Conservation (phyloP, 805 yeast genomes). For the Nakazawaea anatomiae region DNA sequence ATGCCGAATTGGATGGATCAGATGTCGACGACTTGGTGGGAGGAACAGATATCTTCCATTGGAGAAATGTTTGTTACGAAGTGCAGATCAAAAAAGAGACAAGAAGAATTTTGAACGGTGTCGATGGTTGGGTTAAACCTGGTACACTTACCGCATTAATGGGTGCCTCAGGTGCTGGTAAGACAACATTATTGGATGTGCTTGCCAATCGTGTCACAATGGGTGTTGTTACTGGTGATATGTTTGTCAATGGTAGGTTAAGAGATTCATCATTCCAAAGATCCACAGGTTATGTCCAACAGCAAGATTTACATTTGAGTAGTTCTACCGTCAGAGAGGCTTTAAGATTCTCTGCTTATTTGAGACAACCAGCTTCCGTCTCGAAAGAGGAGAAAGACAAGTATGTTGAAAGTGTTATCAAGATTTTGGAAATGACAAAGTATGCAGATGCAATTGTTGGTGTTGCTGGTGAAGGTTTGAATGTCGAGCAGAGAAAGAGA, state of each 20-base stretch:
- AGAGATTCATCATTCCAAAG: conserved; percentile 65
- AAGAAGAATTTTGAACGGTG: conserved; percentile 35
- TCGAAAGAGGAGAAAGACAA: conserved; percentile 31
- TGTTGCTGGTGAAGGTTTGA: conserved; percentile 31
- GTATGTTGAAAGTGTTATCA: conserved; percentile 37
- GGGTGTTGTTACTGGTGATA: conserved; percentile 69
- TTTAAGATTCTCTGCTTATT: conserved; percentile 33
- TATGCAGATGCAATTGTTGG: conserved; percentile 42
- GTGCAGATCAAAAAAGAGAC: conserved; percentile 48
- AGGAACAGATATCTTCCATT: conserved; percentile 49
- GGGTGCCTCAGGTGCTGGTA: conserved; percentile 90
- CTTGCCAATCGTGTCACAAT: conserved; percentile 64
- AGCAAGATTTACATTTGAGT: conserved; percentile 42
- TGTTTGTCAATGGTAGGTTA: conserved; percentile 64
- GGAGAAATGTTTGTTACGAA: conserved; percentile 61
- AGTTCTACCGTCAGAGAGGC: conserved; percentile 42
- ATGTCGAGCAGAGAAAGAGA: conserved; percentile 36
- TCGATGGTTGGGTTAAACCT: conserved; percentile 72
- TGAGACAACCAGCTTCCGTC: conserved; percentile 31
- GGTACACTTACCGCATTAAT: conserved; percentile 77
- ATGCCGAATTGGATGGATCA: conserved; percentile 20
- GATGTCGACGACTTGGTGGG: conserved; percentile 24
- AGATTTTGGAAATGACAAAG: conserved; percentile 34
- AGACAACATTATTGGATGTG: conserved; percentile 69
- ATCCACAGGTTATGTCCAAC: conserved; percentile 74